Evolutionary conservation across 495 filamentous ascomycete species (phyloP).

Genomic region (Daldinia decipiens): DNA sequence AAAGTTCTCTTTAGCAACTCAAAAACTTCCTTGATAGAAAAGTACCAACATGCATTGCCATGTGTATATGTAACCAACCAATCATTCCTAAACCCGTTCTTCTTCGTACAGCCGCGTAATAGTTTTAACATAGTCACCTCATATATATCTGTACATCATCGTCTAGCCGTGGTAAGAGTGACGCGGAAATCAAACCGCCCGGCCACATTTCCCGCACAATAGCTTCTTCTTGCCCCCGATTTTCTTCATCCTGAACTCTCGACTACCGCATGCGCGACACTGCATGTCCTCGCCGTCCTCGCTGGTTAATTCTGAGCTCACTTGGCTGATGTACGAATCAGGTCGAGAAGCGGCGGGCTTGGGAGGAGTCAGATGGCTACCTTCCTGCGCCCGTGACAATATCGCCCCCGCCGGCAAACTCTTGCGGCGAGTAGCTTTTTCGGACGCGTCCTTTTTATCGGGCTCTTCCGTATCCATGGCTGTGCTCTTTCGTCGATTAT

Average conservation of each 20-base stretch:
- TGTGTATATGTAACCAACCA: not conserved
- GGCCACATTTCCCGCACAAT: slow-evolving; percentile 44
- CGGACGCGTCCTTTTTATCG: not conserved
- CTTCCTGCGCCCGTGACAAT: slow-evolving; percentile 28
- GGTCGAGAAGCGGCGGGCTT: slow-evolving; percentile 17
- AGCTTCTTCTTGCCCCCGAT: slow-evolving; percentile 47
- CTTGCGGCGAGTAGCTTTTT: slow-evolving; percentile 35
- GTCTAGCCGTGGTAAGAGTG: not conserved
- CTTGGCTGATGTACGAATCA: slow-evolving; percentile 44
- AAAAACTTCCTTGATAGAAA: not conserved
- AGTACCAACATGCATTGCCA: not conserved
- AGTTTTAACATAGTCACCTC: not conserved
- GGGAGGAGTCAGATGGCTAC: slow-evolving; percentile 21
- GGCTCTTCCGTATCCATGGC: slow-evolving; percentile 19
- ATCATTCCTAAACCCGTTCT: not conserved
- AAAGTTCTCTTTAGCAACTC: not conserved
- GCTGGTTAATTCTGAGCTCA: slow-evolving; percentile 51
- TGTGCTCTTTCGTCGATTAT: slow-evolving; percentile 32
- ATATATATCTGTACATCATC: not conserved
- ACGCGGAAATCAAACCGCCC: slow-evolving; percentile 1
- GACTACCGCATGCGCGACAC: slow-evolving; percentile 49
- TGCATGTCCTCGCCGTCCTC: slow-evolving; percentile 50
- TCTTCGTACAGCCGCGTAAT: not conserved
- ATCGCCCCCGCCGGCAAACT: slow-evolving; percentile 24
- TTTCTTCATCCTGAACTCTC: slow-evolving; percentile 51